Evolutionary conservation across 2,329 filamentous ascomycete species (phyloP).

Genomic region (Calycina herbarum): DNA sequence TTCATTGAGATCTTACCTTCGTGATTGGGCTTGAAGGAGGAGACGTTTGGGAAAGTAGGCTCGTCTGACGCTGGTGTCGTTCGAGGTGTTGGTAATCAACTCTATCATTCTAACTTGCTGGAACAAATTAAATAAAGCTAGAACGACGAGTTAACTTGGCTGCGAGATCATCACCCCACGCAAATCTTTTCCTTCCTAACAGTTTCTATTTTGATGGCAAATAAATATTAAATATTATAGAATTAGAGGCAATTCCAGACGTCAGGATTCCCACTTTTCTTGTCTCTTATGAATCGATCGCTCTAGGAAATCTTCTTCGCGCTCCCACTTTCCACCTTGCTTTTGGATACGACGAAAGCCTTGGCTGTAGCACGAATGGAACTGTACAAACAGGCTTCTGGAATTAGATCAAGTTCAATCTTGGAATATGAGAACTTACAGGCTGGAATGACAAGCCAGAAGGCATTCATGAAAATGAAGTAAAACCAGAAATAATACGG

Average conservation of each 20-base stretch:
- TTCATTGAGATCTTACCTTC: slow-evolving; percentile 44
- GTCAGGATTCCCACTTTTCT: too few species aligned
- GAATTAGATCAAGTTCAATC: slow-evolving; percentile 4
- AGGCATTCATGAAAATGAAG: slow-evolving; percentile 59
- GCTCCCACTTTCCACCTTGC: slow-evolving; percentile 12
- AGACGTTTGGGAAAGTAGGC: not conserved
- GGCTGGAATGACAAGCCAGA: slow-evolving; percentile 58
- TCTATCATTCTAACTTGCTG: too few species aligned
- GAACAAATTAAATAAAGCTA: too few species aligned
- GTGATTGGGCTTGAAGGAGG: slow-evolving; percentile 34
- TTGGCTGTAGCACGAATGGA: slow-evolving; percentile 29
- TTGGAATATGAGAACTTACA: slow-evolving; percentile 43
- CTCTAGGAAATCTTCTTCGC: slow-evolving; percentile 21
- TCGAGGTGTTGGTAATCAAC: too few species aligned
- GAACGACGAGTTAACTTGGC: too few species aligned
- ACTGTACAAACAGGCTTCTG: slow-evolving; percentile 28
- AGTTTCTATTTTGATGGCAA: too few species aligned
- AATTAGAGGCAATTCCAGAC: not conserved
- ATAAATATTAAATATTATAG: too few species aligned
- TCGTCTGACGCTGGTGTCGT: too few species aligned
- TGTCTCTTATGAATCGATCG: too few species aligned
- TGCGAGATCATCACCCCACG: too few species aligned
- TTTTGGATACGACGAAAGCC: slow-evolving; percentile 25
- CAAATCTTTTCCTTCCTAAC: too few species aligned
- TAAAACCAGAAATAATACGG: slow-evolving; percentile 64